Conservation (phyloP, 768 basidiomycete genomes). For the Mycena haematopus region DNA sequence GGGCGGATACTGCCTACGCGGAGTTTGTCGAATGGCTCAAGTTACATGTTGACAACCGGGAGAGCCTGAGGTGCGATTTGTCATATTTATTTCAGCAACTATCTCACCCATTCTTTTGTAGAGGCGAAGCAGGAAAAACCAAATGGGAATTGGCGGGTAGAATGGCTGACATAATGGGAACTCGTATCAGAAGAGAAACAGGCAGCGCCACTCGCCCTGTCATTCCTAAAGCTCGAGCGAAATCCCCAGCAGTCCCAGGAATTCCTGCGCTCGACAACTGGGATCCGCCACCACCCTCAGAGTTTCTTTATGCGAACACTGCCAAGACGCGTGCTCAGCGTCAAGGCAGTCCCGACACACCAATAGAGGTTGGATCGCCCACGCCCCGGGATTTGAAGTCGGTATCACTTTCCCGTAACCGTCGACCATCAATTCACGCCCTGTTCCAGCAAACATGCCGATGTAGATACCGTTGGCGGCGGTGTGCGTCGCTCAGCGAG, state of each 20-base stretch:
- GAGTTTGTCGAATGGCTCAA: slow-evolving; percentile 15
- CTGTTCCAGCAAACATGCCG: slow-evolving; percentile 12
- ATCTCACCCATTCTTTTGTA: not conserved
- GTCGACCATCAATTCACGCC: not conserved
- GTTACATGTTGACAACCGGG: not conserved
- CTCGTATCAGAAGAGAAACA: slow-evolving; percentile 4
- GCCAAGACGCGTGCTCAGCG: not conserved
- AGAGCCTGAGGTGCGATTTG: slow-evolving; percentile 7
- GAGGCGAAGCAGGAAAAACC: not conserved
- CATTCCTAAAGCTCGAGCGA: not conserved
- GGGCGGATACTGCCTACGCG: slow-evolving; percentile 19
- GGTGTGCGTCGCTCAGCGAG: slow-evolving; percentile 44
- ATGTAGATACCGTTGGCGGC: slow-evolving; percentile 7
- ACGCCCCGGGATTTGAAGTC: not conserved
- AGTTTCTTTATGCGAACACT: slow-evolving; percentile 15
- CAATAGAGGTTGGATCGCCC: slow-evolving; percentile 25
- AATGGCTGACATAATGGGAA: not conserved
- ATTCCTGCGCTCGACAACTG: slow-evolving; percentile 9
- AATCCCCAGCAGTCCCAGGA: slow-evolving; percentile 4
- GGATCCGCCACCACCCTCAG: slow-evolving; percentile 4
- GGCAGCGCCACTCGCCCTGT: not conserved
- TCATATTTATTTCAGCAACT: not conserved
- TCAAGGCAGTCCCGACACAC: slow-evolving; percentile 4
- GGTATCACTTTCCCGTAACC: not conserved
- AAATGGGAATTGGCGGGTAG: slow-evolving; percentile 16